Evolutionary conservation across 176 grass and related monocot genomes (phyloP).

Genomic region (Paspalum vaginatum): DNA sequence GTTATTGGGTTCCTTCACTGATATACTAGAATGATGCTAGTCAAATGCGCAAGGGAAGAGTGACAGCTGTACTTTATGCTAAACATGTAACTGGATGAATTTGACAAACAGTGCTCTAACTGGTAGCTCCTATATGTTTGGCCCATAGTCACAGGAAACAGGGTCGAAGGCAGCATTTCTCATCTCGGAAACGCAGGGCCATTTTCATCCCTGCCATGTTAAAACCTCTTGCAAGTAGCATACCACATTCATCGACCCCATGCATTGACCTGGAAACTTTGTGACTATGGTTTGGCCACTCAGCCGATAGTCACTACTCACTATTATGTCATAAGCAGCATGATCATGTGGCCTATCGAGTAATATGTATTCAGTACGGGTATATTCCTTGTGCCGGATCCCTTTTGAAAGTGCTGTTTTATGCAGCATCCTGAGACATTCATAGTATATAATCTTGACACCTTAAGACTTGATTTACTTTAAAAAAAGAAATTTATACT

Average conservation of each 20-base stretch:
- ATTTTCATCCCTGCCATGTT: too few relatives aligned
- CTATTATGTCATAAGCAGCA: background rate
- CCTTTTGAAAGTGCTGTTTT: background rate
- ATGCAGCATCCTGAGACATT: background rate
- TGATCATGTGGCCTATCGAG: background rate
- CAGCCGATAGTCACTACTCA: background rate
- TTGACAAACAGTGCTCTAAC: slow-evolving; percentile 3
- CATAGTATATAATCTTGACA: background rate
- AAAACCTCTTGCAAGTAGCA: too few relatives aligned
- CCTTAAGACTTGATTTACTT: background rate
- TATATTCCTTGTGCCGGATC: background rate
- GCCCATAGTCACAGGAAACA: too few relatives aligned
- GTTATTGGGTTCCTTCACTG: slow-evolving; percentile 23
- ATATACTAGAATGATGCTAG: background rate
- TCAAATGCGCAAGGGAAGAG: background rate
- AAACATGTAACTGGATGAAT: background rate
- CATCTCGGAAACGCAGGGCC: too few relatives aligned
- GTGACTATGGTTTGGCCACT: background rate
- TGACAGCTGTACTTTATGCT: background rate
- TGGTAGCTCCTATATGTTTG: too few relatives aligned
- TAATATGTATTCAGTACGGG: background rate
- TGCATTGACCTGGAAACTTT: background rate
- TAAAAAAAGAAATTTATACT: background rate
- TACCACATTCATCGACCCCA: too few relatives aligned
- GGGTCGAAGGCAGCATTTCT: too few relatives aligned